A percentile compares a stretch with the other conserved stretches of the same genome.
Evolutionary conservation across 2,329 filamentous ascomycete species (phyloP).

Genomic region (Botrytis medusae): DNA sequence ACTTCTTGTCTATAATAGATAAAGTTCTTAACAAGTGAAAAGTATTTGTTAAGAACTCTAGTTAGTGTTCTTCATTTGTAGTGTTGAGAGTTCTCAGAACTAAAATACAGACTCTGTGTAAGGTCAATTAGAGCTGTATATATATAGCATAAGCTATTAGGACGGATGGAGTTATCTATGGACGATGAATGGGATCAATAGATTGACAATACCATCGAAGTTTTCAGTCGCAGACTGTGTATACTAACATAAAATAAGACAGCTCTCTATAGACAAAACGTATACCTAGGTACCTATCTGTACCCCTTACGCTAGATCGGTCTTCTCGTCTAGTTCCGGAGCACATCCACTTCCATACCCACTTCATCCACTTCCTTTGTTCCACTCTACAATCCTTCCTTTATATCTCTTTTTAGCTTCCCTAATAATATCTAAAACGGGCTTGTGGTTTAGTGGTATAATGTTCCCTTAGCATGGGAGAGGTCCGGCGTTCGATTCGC

Average conservation of each 20-base stretch:
- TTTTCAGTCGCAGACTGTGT: neutral
- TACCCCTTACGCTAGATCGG: neutral
- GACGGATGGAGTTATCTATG: neutral
- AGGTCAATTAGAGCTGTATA: neutral
- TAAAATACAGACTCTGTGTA: neutral
- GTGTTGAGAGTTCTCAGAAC: neutral
- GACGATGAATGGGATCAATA: neutral
- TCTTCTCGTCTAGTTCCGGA: neutral
- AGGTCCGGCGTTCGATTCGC: conserved; percentile 1
- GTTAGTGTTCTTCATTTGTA: neutral
- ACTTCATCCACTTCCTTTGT: neutral
- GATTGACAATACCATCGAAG: neutral
- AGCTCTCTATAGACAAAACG: neutral
- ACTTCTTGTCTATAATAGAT: neutral
- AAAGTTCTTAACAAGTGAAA: neutral
- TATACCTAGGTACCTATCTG: neutral
- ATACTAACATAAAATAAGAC: neutral
- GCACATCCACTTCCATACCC: neutral
- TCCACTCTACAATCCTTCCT: neutral
- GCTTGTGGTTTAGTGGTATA: conserved; percentile 2
- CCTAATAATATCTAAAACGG: neutral
- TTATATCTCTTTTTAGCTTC: rapidly evolving
- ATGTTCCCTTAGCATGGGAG: neutral
- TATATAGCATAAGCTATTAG: neutral
- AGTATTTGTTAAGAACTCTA: neutral